Conservation (phyloP, 129 eudicot genomes). For the Pittosporum tobira region DNA sequence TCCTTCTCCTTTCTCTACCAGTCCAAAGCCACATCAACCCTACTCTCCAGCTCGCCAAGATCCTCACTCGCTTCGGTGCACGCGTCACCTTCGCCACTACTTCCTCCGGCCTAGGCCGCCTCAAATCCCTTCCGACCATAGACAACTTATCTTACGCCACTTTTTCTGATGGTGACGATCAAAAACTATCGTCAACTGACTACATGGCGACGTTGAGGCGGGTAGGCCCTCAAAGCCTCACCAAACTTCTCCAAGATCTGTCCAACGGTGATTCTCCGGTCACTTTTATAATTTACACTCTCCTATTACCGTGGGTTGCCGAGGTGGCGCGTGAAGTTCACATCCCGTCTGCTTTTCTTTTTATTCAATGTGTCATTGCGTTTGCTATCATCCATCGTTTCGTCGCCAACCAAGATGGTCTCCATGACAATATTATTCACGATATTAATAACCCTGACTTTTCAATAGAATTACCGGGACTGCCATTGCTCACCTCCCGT, state of each 20-base stretch:
- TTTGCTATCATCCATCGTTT: conserved; percentile 33
- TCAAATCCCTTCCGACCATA: conserved; percentile 16
- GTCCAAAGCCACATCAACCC: conserved; percentile 63
- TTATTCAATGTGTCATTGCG: conserved; percentile 31
- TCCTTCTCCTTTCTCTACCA: conserved; percentile 33
- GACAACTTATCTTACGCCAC: conserved; percentile 12
- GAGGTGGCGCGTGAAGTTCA: conserved; percentile 44
- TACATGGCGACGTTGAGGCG: conserved; percentile 18
- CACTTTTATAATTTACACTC: conserved; percentile 27
- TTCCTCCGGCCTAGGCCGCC: conserved; percentile 19
- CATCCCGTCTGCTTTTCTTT: conserved; percentile 47
- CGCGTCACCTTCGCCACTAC: conserved; percentile 40
- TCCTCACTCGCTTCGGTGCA: conserved; percentile 28
- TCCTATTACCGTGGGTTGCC: conserved; percentile 44
- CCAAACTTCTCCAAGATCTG: conserved; percentile 8
- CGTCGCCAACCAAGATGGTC: conserved; percentile 22
- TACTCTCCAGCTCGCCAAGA: conserved; percentile 37
- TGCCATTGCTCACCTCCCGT: conserved; percentile 26
- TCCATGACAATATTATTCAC: background rate
- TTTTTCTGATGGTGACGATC: conserved; percentile 45
- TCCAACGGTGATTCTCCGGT: conserved; percentile 20
- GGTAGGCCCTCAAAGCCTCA: conserved; percentile 21
- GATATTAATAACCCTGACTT: conserved; percentile 18
- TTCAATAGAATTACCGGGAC: conserved; percentile 23
- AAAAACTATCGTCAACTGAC: background rate